phyloP scores from a whole-genome alignment of 768 basidiomycete species.

The Xerocomus brunneocitrinus region DNA sequence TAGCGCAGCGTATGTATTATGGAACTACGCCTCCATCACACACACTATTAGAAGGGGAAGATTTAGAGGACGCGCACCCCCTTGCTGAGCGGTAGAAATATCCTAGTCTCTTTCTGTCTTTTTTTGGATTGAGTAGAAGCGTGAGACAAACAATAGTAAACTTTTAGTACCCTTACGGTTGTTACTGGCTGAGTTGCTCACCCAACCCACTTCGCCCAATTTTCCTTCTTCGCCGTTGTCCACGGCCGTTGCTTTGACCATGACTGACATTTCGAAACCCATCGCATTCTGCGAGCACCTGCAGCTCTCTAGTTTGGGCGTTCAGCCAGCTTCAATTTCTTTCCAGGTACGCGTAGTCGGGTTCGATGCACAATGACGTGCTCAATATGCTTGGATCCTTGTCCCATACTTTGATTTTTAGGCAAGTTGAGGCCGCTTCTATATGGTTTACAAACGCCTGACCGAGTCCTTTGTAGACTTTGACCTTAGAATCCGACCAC shows the following conservation, averaged over 20 bases:
- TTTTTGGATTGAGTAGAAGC: neutral
- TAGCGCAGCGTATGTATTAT: conserved; percentile 69
- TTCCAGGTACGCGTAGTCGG: conserved; percentile 73
- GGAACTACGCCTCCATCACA: conserved; percentile 62
- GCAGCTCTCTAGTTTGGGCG: conserved; percentile 91
- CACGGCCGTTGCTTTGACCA: conserved; percentile 16
- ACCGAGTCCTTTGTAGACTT: conserved; percentile 47
- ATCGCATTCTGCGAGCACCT: conserved; percentile 88
- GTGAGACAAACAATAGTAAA: conserved; percentile 32
- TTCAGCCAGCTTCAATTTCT: conserved; percentile 95
- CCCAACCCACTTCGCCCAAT: conserved; percentile 19
- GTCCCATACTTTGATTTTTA: conserved; percentile 3
- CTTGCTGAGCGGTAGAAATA: conserved; percentile 51
- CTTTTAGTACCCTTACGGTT: conserved; percentile 19
- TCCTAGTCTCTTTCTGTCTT: neutral
- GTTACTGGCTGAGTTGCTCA: conserved; percentile 7
- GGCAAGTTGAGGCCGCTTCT: conserved; percentile 14
- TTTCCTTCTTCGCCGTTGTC: conserved; percentile 13
- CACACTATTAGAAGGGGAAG: conserved; percentile 46
- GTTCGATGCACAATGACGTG: conserved; percentile 5
- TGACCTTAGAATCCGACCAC: conserved; percentile 96
- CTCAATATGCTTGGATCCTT: conserved; percentile 13
- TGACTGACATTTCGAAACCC: conserved; percentile 50
- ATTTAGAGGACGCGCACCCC: conserved; percentile 70
- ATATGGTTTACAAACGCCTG: neutral